Evolutionary conservation across 2,329 filamentous ascomycete species (phyloP).

Genomic region (Botrytis sinoallii): DNA sequence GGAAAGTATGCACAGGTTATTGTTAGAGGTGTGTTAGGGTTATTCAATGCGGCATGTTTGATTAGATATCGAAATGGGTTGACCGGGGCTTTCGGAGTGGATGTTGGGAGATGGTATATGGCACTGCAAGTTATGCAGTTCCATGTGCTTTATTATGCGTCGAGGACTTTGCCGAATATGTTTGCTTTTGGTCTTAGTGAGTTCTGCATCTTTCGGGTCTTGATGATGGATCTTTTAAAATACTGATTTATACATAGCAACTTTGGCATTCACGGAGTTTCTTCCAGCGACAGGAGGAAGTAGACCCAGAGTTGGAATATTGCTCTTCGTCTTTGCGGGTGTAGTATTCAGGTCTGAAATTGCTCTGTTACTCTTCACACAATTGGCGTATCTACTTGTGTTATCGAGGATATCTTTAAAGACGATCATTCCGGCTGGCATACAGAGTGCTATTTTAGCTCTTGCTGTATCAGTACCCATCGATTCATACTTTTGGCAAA

Average conservation of each 20-base stretch:
- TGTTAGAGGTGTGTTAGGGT: slow-evolving; percentile 73
- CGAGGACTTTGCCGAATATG: slow-evolving; percentile 90
- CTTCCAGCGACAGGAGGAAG: slow-evolving; percentile 45
- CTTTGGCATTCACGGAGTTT: slow-evolving; percentile 51
- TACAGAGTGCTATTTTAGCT: slow-evolving; percentile 62
- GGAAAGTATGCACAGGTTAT: slow-evolving; percentile 57
- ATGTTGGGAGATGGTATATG: slow-evolving; percentile 74
- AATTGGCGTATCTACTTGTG: slow-evolving; percentile 62
- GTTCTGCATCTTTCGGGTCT: slow-evolving; percentile 37
- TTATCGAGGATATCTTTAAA: slow-evolving; percentile 50
- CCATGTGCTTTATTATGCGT: slow-evolving; percentile 89
- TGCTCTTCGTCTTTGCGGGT: slow-evolving; percentile 74
- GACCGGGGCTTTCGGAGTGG: slow-evolving; percentile 62
- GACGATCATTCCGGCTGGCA: slow-evolving; percentile 64
- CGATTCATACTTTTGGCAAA: slow-evolving; percentile 95
- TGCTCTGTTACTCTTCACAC: slow-evolving; percentile 71
- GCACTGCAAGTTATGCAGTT: slow-evolving; percentile 81
- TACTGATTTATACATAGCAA: slow-evolving; percentile 49
- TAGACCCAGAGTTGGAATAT: slow-evolving; percentile 51
- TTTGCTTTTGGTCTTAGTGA: slow-evolving; percentile 85
- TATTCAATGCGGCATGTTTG: slow-evolving; percentile 70
- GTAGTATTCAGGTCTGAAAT: slow-evolving; percentile 88
- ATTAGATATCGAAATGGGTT: slow-evolving; percentile 63
- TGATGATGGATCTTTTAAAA: neutral
- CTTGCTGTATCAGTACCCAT: slow-evolving; percentile 68